Conservation (phyloP, 2,329 filamentous ascomycete species). For the Hymenotorrendiella dingleyae region DNA sequence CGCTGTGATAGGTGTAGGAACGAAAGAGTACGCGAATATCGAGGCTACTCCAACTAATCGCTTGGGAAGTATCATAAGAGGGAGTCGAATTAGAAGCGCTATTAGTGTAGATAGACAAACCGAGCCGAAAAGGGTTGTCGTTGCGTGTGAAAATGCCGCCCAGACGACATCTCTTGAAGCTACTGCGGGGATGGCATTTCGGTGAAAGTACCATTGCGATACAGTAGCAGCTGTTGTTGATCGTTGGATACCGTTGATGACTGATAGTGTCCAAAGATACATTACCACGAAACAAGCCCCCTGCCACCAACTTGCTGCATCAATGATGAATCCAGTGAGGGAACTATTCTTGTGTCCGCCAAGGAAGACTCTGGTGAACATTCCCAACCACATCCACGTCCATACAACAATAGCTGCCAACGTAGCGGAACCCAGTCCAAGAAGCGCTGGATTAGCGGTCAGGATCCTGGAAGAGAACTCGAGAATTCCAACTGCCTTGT, state of each 20-base stretch:
- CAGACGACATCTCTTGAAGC: constrained; percentile 75
- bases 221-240: constrained; percentile 91
- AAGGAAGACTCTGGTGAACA: constrained; percentile 94
- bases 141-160: constrained; percentile 75
- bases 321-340: constrained; percentile 66
- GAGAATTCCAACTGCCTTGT: constrained; percentile 79
- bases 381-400: constrained; percentile 94
- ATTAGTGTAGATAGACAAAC: constrained; percentile 84
- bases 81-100: constrained; percentile 73
- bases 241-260: constrained; percentile 83
- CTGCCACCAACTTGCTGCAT: constrained; percentile 88
- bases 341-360: constrained; percentile 75
- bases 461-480: constrained; percentile 90
- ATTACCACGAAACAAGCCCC: constrained; percentile 88
- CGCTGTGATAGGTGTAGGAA: constrained; percentile 78
- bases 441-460: constrained; percentile 73
- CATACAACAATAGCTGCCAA: constrained; percentile 72
- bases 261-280: constrained; percentile 89
- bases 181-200: constrained; percentile 71
- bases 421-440: constrained; percentile 76
- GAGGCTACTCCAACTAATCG: constrained; percentile 59
- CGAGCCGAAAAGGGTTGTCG: constrained; percentile 84
- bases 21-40: constrained; percentile 67
- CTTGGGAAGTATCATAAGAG: constrained; percentile 75
- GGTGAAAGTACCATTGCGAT: constrained; percentile 98